These are phyloP conservation scores for Vigna unguiculata DNA, from an alignment of 306 rosid genomes.

Conservation along the genomic window DNA sequence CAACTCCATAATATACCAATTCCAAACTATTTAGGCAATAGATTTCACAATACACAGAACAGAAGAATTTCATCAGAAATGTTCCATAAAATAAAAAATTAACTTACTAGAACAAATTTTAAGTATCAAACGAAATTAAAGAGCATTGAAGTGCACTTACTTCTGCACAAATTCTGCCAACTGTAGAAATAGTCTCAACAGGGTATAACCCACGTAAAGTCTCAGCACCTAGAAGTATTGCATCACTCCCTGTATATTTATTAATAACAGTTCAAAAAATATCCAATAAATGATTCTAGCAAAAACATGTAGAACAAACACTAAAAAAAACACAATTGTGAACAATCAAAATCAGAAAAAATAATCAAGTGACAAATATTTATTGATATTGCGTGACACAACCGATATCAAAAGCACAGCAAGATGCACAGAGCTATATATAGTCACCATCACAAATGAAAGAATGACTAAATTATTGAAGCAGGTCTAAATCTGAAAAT, in stretches of 20 bases:
- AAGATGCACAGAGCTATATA: constrained; percentile 17
- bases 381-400: neutral
- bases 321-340: neutral
- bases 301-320: constrained; percentile 35
- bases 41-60: constrained; percentile 16
- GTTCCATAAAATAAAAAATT: constrained; percentile 14
- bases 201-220: constrained; percentile 97
- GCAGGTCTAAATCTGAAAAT: neutral
- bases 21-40: constrained; percentile 32
- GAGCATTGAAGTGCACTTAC: constrained; percentile 47
- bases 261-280: constrained; percentile 42
- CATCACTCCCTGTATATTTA: constrained; percentile 87
- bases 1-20: constrained; percentile 6
- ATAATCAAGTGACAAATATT: neutral
- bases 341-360: neutral
- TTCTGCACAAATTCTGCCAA: constrained; percentile 94
- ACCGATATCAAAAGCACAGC: constrained; percentile 13
- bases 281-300: constrained; percentile 8
- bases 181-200: constrained; percentile 87
- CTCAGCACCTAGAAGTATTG: constrained; percentile 98
- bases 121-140: constrained; percentile 32
- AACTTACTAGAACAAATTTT: constrained; percentile 32
- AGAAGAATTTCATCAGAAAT: constrained; percentile 13
- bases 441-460: neutral
- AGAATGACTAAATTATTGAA: constrained; percentile 4